Evolutionary conservation across 345 rosid genomes (phyloP).

Genomic region (Euphorbia lathyris): DNA sequence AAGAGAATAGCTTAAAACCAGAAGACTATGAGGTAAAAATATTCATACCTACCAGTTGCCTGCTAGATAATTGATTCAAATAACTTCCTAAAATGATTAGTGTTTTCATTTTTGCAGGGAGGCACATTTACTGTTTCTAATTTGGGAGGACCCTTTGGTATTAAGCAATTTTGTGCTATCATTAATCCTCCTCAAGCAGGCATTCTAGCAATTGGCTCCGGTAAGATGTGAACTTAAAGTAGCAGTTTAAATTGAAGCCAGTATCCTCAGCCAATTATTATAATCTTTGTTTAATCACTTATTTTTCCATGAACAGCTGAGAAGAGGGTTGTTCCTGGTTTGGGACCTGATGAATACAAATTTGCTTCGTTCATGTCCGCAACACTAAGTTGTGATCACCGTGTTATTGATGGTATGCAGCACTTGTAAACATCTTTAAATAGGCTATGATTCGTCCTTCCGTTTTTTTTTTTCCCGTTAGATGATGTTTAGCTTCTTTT

Average conservation of each 20-base stretch:
- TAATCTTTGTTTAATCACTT: slow-evolving; percentile 3
- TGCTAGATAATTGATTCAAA: neutral
- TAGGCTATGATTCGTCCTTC: neutral
- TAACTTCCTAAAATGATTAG: neutral
- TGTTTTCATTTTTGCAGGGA: slow-evolving; percentile 50
- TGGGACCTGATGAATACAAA: slow-evolving; percentile 57
- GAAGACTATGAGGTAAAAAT: slow-evolving; percentile 84
- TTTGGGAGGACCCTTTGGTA: slow-evolving; percentile 96
- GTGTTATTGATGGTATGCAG: slow-evolving; percentile 81
- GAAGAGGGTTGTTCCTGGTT: slow-evolving; percentile 79
- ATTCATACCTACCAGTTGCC: neutral
- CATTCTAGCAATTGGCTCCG: slow-evolving; percentile 90
- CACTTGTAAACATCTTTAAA: neutral
- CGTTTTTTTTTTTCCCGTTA: too few species aligned
- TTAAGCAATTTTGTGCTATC: slow-evolving; percentile 92
- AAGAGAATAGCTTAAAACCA: slow-evolving; percentile 82
- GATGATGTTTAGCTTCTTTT: neutral
- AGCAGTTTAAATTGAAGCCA: neutral
- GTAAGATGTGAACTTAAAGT: slow-evolving; percentile 34
- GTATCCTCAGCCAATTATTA: neutral
- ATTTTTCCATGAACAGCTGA: slow-evolving; percentile 55
- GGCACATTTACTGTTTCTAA: slow-evolving; percentile 95
- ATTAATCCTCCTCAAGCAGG: slow-evolving; percentile 96
- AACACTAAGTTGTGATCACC: slow-evolving; percentile 95
- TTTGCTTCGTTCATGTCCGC: slow-evolving; percentile 81